Evolutionary conservation across 2,329 filamentous ascomycete species (phyloP), one percentile per base, ranked within the genome.

Genomic region (Phaeophleospora eucalypticola): DNA sequence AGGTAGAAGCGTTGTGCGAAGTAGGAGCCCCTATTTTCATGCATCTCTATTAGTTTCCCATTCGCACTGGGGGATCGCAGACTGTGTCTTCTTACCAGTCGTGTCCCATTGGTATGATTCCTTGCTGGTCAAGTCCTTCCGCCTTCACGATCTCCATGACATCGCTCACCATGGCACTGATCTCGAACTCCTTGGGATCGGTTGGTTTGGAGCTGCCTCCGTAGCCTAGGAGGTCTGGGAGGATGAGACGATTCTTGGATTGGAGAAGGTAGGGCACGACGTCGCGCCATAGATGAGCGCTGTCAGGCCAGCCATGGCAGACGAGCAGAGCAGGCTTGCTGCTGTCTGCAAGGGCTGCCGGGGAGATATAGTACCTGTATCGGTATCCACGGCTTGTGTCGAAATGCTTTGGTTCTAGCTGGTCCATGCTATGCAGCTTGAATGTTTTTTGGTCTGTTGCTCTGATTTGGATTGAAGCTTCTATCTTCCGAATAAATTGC

Each of bases 301-400:
- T 60, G 51, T 76, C 73, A 4, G 76, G 76, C 55, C 71, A 79
- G 47, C 76, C 76, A 60, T 79, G 77, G 15, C 71, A 54, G 37
- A 61, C 52, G 15, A 76, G 65, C 10, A 74, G 49, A 29, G 43
- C 40, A 2, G 56, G 56, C 34, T 73, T 57, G 2, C 68, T 65
- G 2, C 65, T 61, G 17, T 54, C 41, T 27, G 54, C 46, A 20
- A 48, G n/a, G 2, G 46, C 59, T 54, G 41, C 57, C 48, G 33
- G 40, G 20, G 59, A 56, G 16, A 63, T 57, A 12, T 73, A 72
- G 58, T 73, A 74, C 10, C 63, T 65, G 58, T 74, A 75, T 14
- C 58, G 67, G 49, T 68, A 38, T 43, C 51, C 54, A 4, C 57
- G 57, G 10, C 41, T 51, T 8, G 50, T 57, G 32, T 51, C 45